A percentile compares a stretch with the other conserved stretches of the same genome.
phyloP scores from a whole-genome alignment of 306 rosid genomes.

The Rosa rugosa region DNA sequence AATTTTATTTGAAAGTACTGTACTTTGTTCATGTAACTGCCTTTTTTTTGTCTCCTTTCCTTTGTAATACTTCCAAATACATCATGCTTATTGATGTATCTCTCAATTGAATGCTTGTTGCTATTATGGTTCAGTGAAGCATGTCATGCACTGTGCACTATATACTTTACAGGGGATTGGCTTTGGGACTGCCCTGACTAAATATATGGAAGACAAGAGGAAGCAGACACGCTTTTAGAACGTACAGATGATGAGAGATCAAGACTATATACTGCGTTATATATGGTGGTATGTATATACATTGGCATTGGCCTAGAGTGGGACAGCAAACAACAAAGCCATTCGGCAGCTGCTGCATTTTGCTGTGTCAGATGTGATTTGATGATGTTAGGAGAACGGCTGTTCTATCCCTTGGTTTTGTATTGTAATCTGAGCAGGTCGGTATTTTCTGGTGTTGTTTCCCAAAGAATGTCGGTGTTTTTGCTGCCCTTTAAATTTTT shows the following conservation, averaged over 20 bases:
- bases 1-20: neutral
- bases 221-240: conserved; percentile 87
- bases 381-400: conserved; percentile 99
- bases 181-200: conserved; percentile 87
- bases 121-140: too few relatives aligned
- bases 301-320: conserved; percentile 85
- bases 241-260: conserved; percentile 84
- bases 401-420: conserved; percentile 95
- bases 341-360: conserved; percentile 89
- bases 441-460: too few relatives aligned
- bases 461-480: too few relatives aligned
- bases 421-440: conserved; percentile 77
- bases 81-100: too few relatives aligned
- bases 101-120: too few relatives aligned
- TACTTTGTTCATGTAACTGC: neutral
- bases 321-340: conserved; percentile 96
- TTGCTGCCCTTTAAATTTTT: too few relatives aligned
- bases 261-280: conserved; percentile 89
- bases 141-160: too few relatives aligned
- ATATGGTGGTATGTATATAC: conserved; percentile 99
- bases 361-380: conserved; percentile 93
- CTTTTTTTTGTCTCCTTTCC: too few relatives aligned
- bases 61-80: too few relatives aligned
- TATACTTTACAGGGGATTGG: conserved; percentile 54
- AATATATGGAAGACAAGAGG: conserved; percentile 92